These are phyloP conservation scores for Polyporus tsugae DNA, from an alignment of 1,284 basidiomycete genomes.

Conservation along the genomic window DNA sequence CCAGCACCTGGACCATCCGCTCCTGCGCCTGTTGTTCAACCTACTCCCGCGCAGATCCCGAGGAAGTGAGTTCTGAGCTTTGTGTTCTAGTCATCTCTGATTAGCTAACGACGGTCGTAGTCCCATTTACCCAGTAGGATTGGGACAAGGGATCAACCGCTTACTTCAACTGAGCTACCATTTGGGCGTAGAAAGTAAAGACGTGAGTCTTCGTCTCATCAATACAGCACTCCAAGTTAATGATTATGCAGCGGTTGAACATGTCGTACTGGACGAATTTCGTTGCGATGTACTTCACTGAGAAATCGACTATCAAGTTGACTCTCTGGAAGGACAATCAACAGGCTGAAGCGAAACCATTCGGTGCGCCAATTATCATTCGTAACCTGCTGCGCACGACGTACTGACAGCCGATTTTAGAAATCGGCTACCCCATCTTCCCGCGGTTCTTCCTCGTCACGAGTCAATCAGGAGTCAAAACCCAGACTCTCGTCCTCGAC, in stretches of 20 bases:
- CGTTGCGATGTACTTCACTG: conserved; percentile 71
- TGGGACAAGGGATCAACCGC: conserved; percentile 66
- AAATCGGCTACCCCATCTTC: conserved; percentile 77
- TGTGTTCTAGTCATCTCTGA: neutral
- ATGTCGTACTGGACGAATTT: conserved; percentile 70
- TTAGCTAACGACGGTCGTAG: neutral
- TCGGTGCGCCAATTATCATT: conserved; percentile 65
- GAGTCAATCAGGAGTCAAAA: conserved; percentile 80
- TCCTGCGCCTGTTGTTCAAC: conserved; percentile 2
- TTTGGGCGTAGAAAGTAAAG: conserved; percentile 59
- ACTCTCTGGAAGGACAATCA: conserved; percentile 85
- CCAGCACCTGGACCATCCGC: conserved; percentile 20
- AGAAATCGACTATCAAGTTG: conserved; percentile 72
- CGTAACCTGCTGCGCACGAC: conserved; percentile 74
- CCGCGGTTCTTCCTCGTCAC: conserved; percentile 86
- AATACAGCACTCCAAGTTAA: neutral
- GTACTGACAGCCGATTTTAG: conserved; percentile 45
- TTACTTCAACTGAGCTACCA: conserved; percentile 72
- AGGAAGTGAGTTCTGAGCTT: conserved; percentile 16
- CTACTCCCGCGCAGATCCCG: conserved; percentile 7
- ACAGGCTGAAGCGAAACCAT: conserved; percentile 77
- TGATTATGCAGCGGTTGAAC: conserved; percentile 57
- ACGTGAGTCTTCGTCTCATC: conserved; percentile 46
- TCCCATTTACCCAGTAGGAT: conserved; percentile 45
- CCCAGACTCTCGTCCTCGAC: conserved; percentile 76